Evolutionary conservation across 2,329 filamentous ascomycete species (phyloP), one percentile per base, ranked within the genome.

Genomic region (Escovopsis sp.): DNA sequence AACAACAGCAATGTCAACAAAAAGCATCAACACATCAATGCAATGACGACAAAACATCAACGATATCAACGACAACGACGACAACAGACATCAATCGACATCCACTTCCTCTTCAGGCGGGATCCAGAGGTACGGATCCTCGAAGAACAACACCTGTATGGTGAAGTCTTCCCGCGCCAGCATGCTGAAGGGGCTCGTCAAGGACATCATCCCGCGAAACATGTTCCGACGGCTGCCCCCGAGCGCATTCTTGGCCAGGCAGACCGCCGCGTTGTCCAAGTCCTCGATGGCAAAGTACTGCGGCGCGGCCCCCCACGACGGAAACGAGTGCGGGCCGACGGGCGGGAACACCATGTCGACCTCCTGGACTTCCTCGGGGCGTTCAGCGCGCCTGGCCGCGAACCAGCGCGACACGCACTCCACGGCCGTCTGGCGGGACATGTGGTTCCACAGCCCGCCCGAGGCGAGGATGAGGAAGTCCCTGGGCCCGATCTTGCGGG

Each of bases 241-340:
- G 12, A 91, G 71, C 1, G 83, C 83, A 53, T 91, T 93, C 47
- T 84, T 75, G 35, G 87, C 74, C 33, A 91, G 68, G 59, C 89
- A 85, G 1, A 85, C 87, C 0, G 84, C 84, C 6, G 75, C 84
- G 51, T 87, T 91, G 56, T 81, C 79, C 11, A 61, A 43, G 54
- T 91, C 84, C 55, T 85, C 77, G 4, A 86, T 76, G 1, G 83
- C 76, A 46, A 86, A 85, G 39, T 81, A 72, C 48, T 74, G 70
- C 1, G 53, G 51, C 1, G 51, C 53, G 9, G 55, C 51, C 43
- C 50, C 52, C 39, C 48, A 51, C 14, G 33, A 42, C 35, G 54
- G 39, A 16, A 44, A 58, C 5, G 48, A 50, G 2, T 56, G 45
- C 7, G 48, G 46, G n/a, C 50, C 46, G 12, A 41, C 25, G 0